phyloP scores from a whole-genome alignment of 352 stramenopile species.

The Globisporangium lucens region DNA sequence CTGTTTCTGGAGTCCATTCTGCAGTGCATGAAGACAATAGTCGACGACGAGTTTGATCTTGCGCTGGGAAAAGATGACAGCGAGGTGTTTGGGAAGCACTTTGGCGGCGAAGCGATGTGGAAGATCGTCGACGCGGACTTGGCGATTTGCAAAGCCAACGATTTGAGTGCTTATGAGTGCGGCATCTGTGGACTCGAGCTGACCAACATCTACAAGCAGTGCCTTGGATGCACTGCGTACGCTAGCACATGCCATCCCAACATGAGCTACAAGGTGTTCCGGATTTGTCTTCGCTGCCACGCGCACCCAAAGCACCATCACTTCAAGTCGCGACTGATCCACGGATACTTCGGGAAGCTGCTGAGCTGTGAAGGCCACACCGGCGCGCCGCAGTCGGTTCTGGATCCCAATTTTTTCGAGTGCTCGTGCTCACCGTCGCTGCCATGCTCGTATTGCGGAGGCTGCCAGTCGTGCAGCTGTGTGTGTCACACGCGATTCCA shows the following conservation, averaged over 20 bases:
- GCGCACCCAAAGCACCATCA: constrained; percentile 69
- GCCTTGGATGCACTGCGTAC: constrained; percentile 72
- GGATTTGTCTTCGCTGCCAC: constrained; percentile 70
- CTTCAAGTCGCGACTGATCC: constrained; percentile 60
- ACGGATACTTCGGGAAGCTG: constrained; percentile 62
- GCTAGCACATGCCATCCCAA: constrained; percentile 51
- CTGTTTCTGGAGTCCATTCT: constrained; percentile 80
- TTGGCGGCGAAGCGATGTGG: constrained; percentile 74
- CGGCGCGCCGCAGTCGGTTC: constrained; percentile 62
- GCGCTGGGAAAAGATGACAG: constrained; percentile 64
- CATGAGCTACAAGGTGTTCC: constrained; percentile 63
- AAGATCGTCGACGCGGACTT: constrained; percentile 63
- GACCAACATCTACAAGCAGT: constrained; percentile 87
- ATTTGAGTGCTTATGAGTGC: constrained; percentile 50
- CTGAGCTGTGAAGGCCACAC: constrained; percentile 77
- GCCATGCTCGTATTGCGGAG: constrained; percentile 66
- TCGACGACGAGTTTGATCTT: constrained; percentile 71
- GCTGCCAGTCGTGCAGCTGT: constrained; percentile 79
- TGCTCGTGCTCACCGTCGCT: constrained; percentile 59
- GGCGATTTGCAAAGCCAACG: constrained; percentile 17
- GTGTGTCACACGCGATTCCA: constrained; percentile 87
- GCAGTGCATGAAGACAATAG: constrained; percentile 70
- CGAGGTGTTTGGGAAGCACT: constrained; percentile 69
- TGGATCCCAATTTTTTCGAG: constrained; percentile 68
- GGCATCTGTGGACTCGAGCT: constrained; percentile 71